Base-by-base conservation (phyloP, 805 yeast genomes). In the Priceomyces castillae region DNA sequence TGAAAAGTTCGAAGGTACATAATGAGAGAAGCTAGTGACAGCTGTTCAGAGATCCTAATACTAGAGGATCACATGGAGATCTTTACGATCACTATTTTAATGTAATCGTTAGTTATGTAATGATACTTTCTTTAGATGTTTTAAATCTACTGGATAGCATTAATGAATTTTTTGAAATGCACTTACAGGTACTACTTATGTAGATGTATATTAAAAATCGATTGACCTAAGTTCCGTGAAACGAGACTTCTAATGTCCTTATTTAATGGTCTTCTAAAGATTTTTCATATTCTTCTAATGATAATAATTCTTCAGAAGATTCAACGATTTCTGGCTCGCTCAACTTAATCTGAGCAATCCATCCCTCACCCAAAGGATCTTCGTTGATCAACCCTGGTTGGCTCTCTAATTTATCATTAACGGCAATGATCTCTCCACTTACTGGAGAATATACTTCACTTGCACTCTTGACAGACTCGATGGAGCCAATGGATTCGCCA, bases 381-480 rank as follows among this genome's bases (percentile, higher is more conserved):
- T 71, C 67, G 69, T 90, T 92, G 57, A 94, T 80, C 55, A 89
- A 71, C 45, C 81, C 82, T 28, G 99, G 97, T 47, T 75, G 70
- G 40, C 77, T 78, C 49, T 79, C 84, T 53, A 94, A 75, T 18
- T 59, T 64, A 30, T 71, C 76, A 69, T 94, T 94, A 51, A 81
- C 78, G 52, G 82, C 96, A 39, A 81, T 48, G 30, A 94, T 73
- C 52, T 77, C 84, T 39, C 96, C 97, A 12, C 75, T 67, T 22
- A 89, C 85, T 40, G 99, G 99, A 15, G 90, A 72, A 67, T 90
- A 92, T 49, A 94, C 84, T 60, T 94, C 99, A 51, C 88, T 79
- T 20, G 99, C 97, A 37, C 90, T 80, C 70, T 94, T 94, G 57
- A 94, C 99, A 34, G 90, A 80, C 69, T 94, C 99, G 33, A 94